Evolutionary conservation across 2,329 filamentous ascomycete genomes (phyloP), one percentile per base, ranked within the genome.

Genomic region (Neonectria punicea): DNA sequence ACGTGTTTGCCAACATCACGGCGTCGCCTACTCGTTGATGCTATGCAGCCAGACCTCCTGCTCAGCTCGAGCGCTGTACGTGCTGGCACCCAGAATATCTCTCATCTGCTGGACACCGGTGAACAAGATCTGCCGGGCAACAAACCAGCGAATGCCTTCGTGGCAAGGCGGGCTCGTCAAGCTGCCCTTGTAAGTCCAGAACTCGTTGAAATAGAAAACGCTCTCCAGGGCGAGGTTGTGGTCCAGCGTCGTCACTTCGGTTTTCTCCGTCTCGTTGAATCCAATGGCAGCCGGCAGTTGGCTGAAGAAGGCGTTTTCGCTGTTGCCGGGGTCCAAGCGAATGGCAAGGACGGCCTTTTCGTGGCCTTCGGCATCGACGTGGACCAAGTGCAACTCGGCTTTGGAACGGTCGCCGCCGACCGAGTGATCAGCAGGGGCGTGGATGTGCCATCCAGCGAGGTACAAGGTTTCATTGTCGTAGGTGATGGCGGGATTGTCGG

Each of bases 381-480:
- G 69, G 1, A 71, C 69, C 14, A 71, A 65, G 28, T 71, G 69
- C 0, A 71, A 62, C 30, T 71, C 69, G 2, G 67, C 69, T 18
- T 70, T 71, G 8, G 69, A 71, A 6, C 69, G 69, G 20, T 71
- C 25, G 2, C 69, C 51, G 1, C 69, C 69, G 1, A 71, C 69
- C 2, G 69, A 68, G 22, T 71, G 69, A 13, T 71, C 69, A 0
- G 69, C 69, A 2, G 69, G 69, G 0, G 69, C 53, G 8, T 71
- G 69, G 1, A 71, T 71, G 34, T 71, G 69, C 69, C 69, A 71
- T 13, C 69, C 69, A 2, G 63, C 61, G 20, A 71, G 65, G 5
- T 71, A 71, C 7, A 71, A 58, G 0, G 69, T 71, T 13, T 71
- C 61, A 4, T 71, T 68, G 39, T 71, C 69, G 13, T 66, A 71